Percentiles rank a stretch among this genome's conserved stretches.
phyloP scores from a whole-genome alignment of 768 basidiomycete genomes.

The Russula earlei region DNA sequence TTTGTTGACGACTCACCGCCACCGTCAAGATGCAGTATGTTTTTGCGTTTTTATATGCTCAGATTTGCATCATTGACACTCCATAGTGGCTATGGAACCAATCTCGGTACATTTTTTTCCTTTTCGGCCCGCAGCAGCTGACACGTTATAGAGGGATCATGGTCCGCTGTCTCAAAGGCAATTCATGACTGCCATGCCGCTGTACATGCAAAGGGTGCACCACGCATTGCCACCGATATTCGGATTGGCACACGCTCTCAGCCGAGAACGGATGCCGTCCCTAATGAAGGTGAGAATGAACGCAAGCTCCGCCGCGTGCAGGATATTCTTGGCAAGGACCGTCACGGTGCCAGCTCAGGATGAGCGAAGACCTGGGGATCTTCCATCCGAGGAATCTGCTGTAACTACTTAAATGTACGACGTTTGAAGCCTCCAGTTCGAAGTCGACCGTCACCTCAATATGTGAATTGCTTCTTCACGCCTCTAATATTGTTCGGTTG shows the following conservation, averaged over 20 bases:
- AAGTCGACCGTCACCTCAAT: neutral
- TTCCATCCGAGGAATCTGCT: neutral
- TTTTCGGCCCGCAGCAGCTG: neutral
- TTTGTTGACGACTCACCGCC: neutral
- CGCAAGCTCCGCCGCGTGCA: conserved; percentile 74
- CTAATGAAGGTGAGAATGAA: conserved; percentile 61
- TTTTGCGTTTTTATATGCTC: neutral
- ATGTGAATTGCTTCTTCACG: neutral
- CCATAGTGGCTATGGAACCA: conserved; percentile 82
- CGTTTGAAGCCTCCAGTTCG: neutral
- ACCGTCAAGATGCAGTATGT: conserved; percentile 60
- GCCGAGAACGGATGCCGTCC: conserved; percentile 32
- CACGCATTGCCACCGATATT: conserved; percentile 83
- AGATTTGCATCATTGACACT: neutral
- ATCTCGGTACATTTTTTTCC: conserved; percentile 46
- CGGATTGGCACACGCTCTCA: conserved; percentile 80
- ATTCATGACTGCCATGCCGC: conserved; percentile 90
- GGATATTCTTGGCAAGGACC: conserved; percentile 51
- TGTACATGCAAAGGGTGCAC: conserved; percentile 66
- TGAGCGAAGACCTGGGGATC: neutral
- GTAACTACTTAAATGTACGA: neutral
- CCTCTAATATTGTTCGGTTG: neutral
- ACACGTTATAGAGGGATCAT: conserved; percentile 57
- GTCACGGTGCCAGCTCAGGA: conserved; percentile 6
- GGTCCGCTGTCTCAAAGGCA: conserved; percentile 72